These are phyloP conservation scores for Penicillium lagena DNA, from an alignment of 495 filamentous ascomycete genomes.

Conservation along the genomic window DNA sequence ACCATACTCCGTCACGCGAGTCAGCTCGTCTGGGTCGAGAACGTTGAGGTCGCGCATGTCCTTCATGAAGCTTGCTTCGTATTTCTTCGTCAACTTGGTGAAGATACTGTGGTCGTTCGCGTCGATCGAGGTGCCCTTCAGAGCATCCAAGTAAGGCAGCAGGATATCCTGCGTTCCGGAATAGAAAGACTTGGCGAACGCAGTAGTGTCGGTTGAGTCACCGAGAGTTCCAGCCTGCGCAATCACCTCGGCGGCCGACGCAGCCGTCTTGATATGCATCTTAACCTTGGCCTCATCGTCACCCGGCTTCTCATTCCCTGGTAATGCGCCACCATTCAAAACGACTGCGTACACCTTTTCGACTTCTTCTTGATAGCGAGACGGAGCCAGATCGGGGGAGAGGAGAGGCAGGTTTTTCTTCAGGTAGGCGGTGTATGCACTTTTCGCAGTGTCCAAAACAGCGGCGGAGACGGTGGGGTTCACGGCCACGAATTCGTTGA, in stretches of 20 bases:
- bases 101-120: constrained; percentile 71
- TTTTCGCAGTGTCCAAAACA: constrained; percentile 46
- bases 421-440: constrained; percentile 67
- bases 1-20: constrained; percentile 84
- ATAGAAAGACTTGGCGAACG: constrained; percentile 51
- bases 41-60: constrained; percentile 88
- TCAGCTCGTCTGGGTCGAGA: constrained; percentile 71
- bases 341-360: constrained; percentile 59
- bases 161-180: constrained; percentile 58
- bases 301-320: constrained; percentile 55
- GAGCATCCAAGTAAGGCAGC: constrained; percentile 74
- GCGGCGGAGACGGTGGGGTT: constrained; percentile 44
- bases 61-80: constrained; percentile 74
- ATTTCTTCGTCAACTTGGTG: constrained; percentile 71
- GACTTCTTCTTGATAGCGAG: constrained; percentile 47
- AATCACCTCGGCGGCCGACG: constrained; percentile 53
- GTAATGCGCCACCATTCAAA: constrained; percentile 41
- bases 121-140: constrained; percentile 69
- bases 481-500: constrained; percentile 46
- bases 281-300: constrained; percentile 84
- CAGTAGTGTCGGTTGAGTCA: constrained; percentile 15
- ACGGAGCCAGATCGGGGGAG: constrained; percentile 26
- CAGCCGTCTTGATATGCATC: constrained; percentile 82
- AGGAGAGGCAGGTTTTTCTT: constrained; percentile 70
- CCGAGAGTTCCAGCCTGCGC: constrained; percentile 30